A percentile compares a stretch with the other conserved stretches of the same genome.
Evolutionary conservation across 1,284 basidiomycete species (phyloP).

Genomic region (Pulchroboletus neoregius): DNA sequence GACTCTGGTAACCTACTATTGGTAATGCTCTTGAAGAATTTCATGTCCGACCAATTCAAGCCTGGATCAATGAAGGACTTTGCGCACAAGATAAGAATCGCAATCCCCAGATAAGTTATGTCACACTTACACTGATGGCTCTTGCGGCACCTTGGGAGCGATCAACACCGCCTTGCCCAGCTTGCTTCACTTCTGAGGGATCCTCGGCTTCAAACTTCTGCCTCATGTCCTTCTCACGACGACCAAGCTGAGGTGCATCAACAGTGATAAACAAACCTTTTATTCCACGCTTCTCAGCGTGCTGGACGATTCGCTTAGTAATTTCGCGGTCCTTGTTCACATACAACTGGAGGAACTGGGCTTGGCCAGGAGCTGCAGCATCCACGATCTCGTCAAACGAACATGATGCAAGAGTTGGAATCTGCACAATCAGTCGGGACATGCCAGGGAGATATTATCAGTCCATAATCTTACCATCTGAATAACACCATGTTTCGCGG

Average conservation of each 20-base stretch:
- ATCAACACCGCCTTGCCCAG: slow-evolving; percentile 61
- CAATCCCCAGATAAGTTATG: not conserved
- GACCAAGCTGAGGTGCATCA: slow-evolving; percentile 88
- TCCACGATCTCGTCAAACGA: slow-evolving; percentile 90
- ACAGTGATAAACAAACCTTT: slow-evolving; percentile 90
- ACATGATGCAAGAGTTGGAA: slow-evolving; percentile 85
- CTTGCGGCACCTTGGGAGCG: slow-evolving; percentile 89
- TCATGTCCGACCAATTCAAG: slow-evolving; percentile 82
- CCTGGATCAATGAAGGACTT: slow-evolving; percentile 92
- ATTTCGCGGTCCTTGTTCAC: slow-evolving; percentile 83
- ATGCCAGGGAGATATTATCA: not conserved
- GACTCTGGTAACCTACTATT: slow-evolving; percentile 51
- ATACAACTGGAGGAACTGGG: slow-evolving; percentile 76
- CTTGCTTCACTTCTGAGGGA: slow-evolving; percentile 62
- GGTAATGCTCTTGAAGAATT: slow-evolving; percentile 88
- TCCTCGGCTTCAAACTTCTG: slow-evolving; percentile 91
- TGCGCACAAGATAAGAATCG: slow-evolving; percentile 12
- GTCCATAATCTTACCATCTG: slow-evolving; percentile 66
- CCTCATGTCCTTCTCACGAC: slow-evolving; percentile 93
- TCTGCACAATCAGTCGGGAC: slow-evolving; percentile 41
- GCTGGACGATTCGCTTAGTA: slow-evolving; percentile 79
- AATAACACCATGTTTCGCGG: slow-evolving; percentile 74
- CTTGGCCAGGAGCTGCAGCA: slow-evolving; percentile 67
- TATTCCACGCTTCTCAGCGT: slow-evolving; percentile 80
- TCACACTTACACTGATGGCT: slow-evolving; percentile 76